Evolutionary conservation across 768 basidiomycete species (phyloP).

Genomic region (Cystobasidium ongulense): DNA sequence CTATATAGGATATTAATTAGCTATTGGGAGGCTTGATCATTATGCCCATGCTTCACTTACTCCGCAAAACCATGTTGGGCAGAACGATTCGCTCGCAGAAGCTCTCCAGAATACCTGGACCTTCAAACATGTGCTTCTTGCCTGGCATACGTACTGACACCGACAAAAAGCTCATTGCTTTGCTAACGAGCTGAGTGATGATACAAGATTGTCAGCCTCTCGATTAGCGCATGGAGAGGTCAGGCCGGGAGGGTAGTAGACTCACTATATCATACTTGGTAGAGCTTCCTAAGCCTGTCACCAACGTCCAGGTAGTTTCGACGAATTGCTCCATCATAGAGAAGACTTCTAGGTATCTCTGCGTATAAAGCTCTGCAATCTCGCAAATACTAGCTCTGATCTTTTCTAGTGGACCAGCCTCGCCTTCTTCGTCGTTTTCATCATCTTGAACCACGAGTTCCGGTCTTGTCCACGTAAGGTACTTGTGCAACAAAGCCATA

Average conservation of each 20-base stretch:
- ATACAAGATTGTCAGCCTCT: not conserved
- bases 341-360: constrained; percentile 48
- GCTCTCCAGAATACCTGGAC: constrained; percentile 66
- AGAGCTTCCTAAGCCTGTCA: constrained; percentile 45
- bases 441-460: constrained; percentile 52
- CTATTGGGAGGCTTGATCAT: not conserved
- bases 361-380: constrained; percentile 64
- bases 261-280: constrained; percentile 41
- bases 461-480: constrained; percentile 65
- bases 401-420: constrained; percentile 76
- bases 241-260: not conserved
- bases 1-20: constrained; percentile 43
- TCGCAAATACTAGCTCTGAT: constrained; percentile 84
- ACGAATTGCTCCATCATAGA: constrained; percentile 55
- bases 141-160: constrained; percentile 81
- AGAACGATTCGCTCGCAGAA: constrained; percentile 84
- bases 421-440: constrained; percentile 58
- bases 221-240: too few relatives aligned
- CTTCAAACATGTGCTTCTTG: constrained; percentile 66
- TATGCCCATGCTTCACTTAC: constrained; percentile 43
- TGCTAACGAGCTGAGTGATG: constrained; percentile 60
- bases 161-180: constrained; percentile 81
- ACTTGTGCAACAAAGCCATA: constrained; percentile 73
- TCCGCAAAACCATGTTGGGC: constrained; percentile 78
- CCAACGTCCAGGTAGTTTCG: constrained; percentile 77